Conservation (phyloP, 2,329 filamentous ascomycete genomes). For the Fusarium musae region DNA sequence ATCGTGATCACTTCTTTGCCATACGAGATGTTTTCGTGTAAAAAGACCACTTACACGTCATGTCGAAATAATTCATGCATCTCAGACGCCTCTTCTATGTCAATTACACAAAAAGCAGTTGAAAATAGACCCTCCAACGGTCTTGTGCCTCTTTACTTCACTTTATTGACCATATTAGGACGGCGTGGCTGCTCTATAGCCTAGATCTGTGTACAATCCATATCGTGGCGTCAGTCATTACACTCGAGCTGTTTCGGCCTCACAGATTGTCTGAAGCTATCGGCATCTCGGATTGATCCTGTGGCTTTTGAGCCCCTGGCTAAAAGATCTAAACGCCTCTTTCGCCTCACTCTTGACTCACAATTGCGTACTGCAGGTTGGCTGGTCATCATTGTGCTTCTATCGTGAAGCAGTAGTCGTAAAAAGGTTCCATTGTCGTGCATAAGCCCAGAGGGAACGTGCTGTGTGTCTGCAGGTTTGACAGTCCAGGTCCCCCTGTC, state of each 20-base stretch:
- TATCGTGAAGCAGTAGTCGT: background rate
- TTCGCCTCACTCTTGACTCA: background rate
- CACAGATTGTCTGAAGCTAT: background rate
- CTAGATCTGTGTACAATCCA: background rate
- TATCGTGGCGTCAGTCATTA: conserved; percentile 22
- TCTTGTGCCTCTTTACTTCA: background rate
- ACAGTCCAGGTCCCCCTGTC: conserved; percentile 33
- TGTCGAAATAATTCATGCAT: background rate
- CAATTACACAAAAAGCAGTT: background rate
- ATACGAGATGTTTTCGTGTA: background rate
- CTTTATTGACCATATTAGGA: background rate
- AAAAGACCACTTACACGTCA: background rate
- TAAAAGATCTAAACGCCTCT: conserved; percentile 11
- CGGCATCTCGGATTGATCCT: background rate
- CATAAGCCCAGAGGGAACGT: conserved; percentile 26
- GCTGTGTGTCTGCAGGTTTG: conserved; percentile 29
- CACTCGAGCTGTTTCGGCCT: conserved; percentile 7
- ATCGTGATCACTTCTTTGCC: background rate
- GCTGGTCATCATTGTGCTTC: background rate
- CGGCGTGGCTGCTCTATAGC: background rate
- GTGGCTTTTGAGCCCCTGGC: conserved; percentile 3
- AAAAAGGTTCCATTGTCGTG: conserved; percentile 3
- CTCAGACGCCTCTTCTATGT: conserved; percentile 11
- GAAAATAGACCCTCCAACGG: background rate
- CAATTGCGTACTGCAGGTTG: background rate